These are phyloP conservation scores for Silene latifolia DNA, from an alignment of 148 eudicot genomes.

Conservation along the genomic window DNA sequence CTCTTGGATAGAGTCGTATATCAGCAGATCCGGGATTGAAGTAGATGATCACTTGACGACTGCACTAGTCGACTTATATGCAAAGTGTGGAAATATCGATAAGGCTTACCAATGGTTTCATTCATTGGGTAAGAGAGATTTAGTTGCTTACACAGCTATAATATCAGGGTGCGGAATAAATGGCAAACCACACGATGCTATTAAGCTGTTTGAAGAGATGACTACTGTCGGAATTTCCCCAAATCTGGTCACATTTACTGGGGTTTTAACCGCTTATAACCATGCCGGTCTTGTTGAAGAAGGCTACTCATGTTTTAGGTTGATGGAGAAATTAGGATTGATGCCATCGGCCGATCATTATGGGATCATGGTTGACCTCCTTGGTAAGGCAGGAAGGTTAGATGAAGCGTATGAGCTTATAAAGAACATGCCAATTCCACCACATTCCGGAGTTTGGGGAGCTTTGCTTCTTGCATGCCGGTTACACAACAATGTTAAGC, in stretches of 20 bases:
- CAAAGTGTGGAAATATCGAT: constrained; percentile 68
- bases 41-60: constrained; percentile 73
- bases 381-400: constrained; percentile 72
- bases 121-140: constrained; percentile 53
- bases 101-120: constrained; percentile 56
- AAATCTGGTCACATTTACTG: constrained; percentile 60
- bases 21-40: constrained; percentile 37
- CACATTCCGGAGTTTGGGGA: constrained; percentile 91
- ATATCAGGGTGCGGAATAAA: constrained; percentile 77
- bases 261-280: constrained; percentile 71
- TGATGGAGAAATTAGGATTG: constrained; percentile 51
- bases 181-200: constrained; percentile 53
- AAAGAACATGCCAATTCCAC: constrained; percentile 68
- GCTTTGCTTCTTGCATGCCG: constrained; percentile 81
- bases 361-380: constrained; percentile 70
- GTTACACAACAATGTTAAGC: constrained; percentile 57
- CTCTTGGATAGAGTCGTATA: constrained; percentile 48
- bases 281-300: constrained; percentile 82
- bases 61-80: constrained; percentile 65
- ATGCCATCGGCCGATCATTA: constrained; percentile 68
- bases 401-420: constrained; percentile 68
- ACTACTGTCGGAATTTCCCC: constrained; percentile 40
- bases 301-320: constrained; percentile 58
- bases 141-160: constrained; percentile 82
- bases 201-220: constrained; percentile 63